Evolutionary conservation across 2,329 filamentous ascomycete genomes (phyloP).

Genomic region (Aspergillus pseudoterreus): DNA sequence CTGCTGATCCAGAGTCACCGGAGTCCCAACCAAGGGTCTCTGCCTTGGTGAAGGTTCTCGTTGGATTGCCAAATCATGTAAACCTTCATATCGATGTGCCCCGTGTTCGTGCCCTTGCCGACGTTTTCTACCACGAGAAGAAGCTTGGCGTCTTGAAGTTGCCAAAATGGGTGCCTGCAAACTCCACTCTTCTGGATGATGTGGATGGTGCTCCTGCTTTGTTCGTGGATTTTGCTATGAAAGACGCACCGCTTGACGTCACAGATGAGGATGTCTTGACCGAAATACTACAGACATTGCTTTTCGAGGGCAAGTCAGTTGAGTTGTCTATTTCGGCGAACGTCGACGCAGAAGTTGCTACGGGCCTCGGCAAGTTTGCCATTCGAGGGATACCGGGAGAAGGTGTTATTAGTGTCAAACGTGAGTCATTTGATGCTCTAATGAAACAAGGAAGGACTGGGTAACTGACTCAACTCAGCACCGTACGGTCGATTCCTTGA

Average conservation of each 20-base stretch:
- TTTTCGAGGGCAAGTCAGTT: constrained; percentile 71
- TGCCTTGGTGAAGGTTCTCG: constrained; percentile 74
- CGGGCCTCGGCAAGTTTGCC: constrained; percentile 74
- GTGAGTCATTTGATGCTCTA: constrained; percentile 59
- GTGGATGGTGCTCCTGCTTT: constrained; percentile 60
- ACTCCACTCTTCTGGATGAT: constrained; percentile 67
- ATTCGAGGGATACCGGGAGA: constrained; percentile 78
- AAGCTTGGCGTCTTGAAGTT: constrained; percentile 81
- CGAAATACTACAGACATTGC: constrained; percentile 72
- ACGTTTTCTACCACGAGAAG: constrained; percentile 72
- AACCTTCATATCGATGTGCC: constrained; percentile 79
- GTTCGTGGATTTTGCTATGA: constrained; percentile 70
- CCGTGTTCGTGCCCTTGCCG: constrained; percentile 69
- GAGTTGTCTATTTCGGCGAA: constrained; percentile 69
- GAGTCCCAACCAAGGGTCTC: constrained; percentile 74
- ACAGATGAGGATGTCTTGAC: constrained; percentile 76
- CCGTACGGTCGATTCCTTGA: constrained; percentile 52
- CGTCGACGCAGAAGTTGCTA: constrained; percentile 79
- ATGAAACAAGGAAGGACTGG: constrained; percentile 12
- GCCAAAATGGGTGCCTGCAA: constrained; percentile 76
- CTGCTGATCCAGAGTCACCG: constrained; percentile 70
- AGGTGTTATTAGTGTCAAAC: constrained; percentile 85
- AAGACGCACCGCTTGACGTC: constrained; percentile 76
- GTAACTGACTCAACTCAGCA: constrained; percentile 45
- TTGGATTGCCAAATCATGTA: constrained; percentile 77